Base-by-base conservation (phyloP, 805 yeast species). In the Pichia nakasei region DNA sequence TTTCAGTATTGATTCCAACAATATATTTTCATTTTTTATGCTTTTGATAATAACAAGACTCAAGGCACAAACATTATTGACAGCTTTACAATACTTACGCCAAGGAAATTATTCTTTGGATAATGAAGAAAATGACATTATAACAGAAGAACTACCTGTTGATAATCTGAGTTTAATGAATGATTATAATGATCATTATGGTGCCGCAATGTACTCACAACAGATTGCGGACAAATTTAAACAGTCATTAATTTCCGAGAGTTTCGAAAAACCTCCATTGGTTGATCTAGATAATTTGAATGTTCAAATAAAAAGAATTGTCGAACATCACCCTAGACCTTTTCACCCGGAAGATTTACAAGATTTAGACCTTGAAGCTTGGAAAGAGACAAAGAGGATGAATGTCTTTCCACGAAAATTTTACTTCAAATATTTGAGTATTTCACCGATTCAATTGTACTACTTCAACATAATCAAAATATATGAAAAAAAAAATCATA, bases 401-500 rank as follows among this genome's bases (percentile, higher is more conserved):
- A 53, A 43, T 39, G 48, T 41, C 20, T 59, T 63, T 54, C 35
- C 45, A 22, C 63, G 57, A 52, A 51, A 48, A 15, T 24, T 72
- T 0, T 75, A 75, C 56, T 80, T 84, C 82, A 58, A 56, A 34
- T 22, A 75, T 5, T 75, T 80, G 80, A 82, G 84, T 1, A 66
- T 80, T 31, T 52, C 69, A 3, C 64, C 54, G 39, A 51, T 57
- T 9, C 78, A 80, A 48, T 51, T 80, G 42, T 70, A 68, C 53
- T 66, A 75, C 56, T 72, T 77, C 65, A 76, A 73, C 15, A 77
- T 78, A 26, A 59, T 72, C 35, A 45, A 46, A 36, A 52, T 55
- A 37, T 68, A 66, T 49, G 59, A 57, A 38, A 50, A 51, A 29
- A 49, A 51, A 26, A 56, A 67, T 45, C 19, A 27, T 15, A 39